A percentile compares a stretch with the other conserved stretches of the same genome.
Evolutionary conservation across 495 filamentous ascomycete genomes (phyloP).

Genomic region (Podospora pseudoanserina): DNA sequence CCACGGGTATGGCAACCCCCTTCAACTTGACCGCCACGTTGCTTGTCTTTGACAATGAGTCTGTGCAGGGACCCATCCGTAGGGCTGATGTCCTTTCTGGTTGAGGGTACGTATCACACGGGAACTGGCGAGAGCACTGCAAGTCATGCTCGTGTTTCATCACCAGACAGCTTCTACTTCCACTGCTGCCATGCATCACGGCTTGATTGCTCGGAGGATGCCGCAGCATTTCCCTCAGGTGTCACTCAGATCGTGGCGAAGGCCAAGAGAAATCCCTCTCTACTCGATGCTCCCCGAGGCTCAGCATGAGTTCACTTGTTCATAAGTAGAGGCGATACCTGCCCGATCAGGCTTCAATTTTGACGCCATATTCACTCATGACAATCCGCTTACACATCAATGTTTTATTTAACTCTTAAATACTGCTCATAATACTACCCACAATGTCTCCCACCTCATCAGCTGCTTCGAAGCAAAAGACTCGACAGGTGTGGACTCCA

Average conservation of each 20-base stretch:
- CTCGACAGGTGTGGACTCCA: constrained; percentile 30
- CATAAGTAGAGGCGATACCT: constrained; percentile 4
- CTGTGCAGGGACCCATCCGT: not conserved
- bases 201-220: constrained; percentile 5
- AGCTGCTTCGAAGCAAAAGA: constrained; percentile 10
- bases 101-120: not conserved
- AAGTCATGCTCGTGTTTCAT: constrained; percentile 6
- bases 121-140: constrained; percentile 4
- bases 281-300: constrained; percentile 8
- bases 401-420: not conserved
- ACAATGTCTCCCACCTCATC: not conserved
- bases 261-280: not conserved
- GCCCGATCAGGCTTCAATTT: constrained; percentile 3
- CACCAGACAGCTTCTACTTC: not conserved
- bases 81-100: not conserved
- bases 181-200: not conserved
- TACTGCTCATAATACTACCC: not conserved
- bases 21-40: constrained; percentile 10
- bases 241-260: constrained; percentile 6
- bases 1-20: constrained; percentile 5
- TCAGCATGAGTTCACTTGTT: constrained; percentile 1
- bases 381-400: not conserved
- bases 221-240: constrained; percentile 1
- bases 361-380: not conserved
- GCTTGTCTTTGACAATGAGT: not conserved